A percentile compares a stretch with the other conserved stretches of the same genome.
These are phyloP conservation scores for Spongospora subterranea DNA, from an alignment of 208 protist species.

Conservation along the genomic window DNA sequence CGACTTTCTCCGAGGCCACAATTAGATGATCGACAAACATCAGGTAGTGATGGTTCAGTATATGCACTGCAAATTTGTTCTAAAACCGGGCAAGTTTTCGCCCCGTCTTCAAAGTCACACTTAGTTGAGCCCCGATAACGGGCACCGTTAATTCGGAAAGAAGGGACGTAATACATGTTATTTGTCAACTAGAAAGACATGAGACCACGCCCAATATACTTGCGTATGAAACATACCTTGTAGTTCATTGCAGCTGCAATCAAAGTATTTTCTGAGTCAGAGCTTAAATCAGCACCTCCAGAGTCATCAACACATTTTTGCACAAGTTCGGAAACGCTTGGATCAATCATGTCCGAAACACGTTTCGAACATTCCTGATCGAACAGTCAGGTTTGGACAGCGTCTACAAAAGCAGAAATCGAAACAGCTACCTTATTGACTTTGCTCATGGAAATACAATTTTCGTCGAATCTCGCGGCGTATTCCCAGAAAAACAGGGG, in stretches of 20 bases:
- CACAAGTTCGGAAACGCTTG: neutral
- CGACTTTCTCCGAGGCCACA: neutral
- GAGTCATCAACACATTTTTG: constrained; percentile 4
- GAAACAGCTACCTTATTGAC: constrained; percentile 43
- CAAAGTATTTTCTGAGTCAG: neutral
- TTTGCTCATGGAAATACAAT: constrained; percentile 7
- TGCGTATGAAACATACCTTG: neutral
- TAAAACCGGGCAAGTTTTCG: neutral
- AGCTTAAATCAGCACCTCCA: neutral
- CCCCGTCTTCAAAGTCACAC: neutral
- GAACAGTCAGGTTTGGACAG: no score
- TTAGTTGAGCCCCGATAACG: neutral
- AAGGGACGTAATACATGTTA: constrained; percentile 22
- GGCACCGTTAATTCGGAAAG: constrained; percentile 15
- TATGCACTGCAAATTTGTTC: constrained; percentile 39
- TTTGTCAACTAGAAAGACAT: neutral
- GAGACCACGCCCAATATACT: neutral
- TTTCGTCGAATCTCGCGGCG: constrained; percentile 6
- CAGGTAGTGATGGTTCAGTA: neutral
- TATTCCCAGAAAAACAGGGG: neutral
- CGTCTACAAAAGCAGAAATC: neutral
- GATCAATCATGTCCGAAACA: neutral
- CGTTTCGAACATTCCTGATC: constrained; percentile 44
- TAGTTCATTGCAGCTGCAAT: constrained; percentile 16
- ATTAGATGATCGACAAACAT: neutral